Base-by-base conservation (phyloP, 768 basidiomycete genomes). In the Rhizopogon sp. region DNA sequence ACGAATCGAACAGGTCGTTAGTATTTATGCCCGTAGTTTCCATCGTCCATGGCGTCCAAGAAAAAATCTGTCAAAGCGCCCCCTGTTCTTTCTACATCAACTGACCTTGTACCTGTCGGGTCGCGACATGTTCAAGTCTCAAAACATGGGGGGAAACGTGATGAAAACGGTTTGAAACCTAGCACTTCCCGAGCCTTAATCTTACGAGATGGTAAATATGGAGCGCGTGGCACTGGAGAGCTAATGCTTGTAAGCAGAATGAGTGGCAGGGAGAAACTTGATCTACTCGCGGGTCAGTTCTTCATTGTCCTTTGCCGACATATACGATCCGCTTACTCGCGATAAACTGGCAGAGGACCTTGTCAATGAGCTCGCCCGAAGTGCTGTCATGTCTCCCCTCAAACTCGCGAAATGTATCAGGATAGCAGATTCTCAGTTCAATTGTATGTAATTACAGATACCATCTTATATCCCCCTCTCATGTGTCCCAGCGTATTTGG, bases 201-300 rank as follows among this genome's bases (percentile, higher is more conserved):
- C 53, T 70, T 91, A 58, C 80, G 90, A 58, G 87, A 89, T 62
- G 86, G 85, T 41, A 90, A 89, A 64, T 70, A 85, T 69, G 89
- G 87, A 11, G 76, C 86, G 29, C 77, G 77, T 52, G 88, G 89
- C 41, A 82, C 82, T 5, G 88, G 88, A 16, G 88, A 90, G 68
- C 17, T 90, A 43, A 66, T 84, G 45, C 68, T 79, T 44, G 73
- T 75, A 52, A 78, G 72, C 25, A 87, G 78, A 64, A 79, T 89
- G 58, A 83, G 78, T 47, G 90, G 90, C 1, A 78, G 87, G 62
- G 90, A 91, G 69, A 91, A 91, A 63, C 75, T 93, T 31, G 88
- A 90, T 66, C 76, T 91, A 25, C 72, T 91, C 31, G 87, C 87
- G 60, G 88, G 90, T 88, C 64, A 56, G 73, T 69, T 35, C 25